Percentiles rank a stretch among this genome's conserved stretches.
These are phyloP conservation scores for Citeromyces matritensis DNA, from an alignment of 805 yeast species.

Conservation along the genomic window DNA sequence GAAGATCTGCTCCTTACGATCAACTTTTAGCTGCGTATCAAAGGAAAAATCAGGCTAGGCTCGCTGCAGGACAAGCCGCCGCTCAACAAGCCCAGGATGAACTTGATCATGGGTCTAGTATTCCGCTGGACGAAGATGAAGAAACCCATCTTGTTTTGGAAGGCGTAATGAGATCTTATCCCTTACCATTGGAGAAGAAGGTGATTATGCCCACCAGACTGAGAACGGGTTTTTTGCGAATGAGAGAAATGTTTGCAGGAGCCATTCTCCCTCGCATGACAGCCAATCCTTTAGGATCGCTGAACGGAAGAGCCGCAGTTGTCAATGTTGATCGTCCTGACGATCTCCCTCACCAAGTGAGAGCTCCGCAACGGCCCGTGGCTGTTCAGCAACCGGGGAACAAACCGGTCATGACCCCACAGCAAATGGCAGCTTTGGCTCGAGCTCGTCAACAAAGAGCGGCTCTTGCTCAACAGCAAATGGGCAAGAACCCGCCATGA, in stretches of 20 bases:
- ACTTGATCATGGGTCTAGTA: constrained; percentile 27
- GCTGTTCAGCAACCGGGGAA: constrained; percentile 1
- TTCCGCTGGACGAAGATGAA: constrained; percentile 69
- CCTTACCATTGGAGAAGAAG: constrained; percentile 72
- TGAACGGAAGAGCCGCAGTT: constrained; percentile 68
- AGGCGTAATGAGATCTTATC: constrained; percentile 70
- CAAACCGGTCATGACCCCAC: constrained; percentile 10
- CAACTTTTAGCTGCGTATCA: constrained; percentile 79
- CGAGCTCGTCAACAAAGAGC: constrained; percentile 5
- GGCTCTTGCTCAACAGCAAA: constrained; percentile 1
- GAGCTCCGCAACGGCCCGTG: constrained; percentile 28
- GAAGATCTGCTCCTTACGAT: constrained; percentile 89
- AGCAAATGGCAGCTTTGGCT: constrained; percentile 2
- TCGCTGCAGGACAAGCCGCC: constrained; percentile 70
- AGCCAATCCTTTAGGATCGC: constrained; percentile 51
- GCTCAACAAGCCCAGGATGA: constrained; percentile 67
- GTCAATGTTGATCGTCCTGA: constrained; percentile 59
- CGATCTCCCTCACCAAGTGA: constrained; percentile 41
- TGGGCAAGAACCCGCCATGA: neutral
- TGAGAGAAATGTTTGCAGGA: constrained; percentile 90
- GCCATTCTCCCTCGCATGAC: constrained; percentile 55
- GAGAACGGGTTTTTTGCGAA: constrained; percentile 62
- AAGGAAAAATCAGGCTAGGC: constrained; percentile 80
- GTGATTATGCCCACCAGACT: constrained; percentile 55
- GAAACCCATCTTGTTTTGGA: constrained; percentile 86